Conservation (phyloP, 805 yeast species). For the Suhomyces canberraensis region DNA sequence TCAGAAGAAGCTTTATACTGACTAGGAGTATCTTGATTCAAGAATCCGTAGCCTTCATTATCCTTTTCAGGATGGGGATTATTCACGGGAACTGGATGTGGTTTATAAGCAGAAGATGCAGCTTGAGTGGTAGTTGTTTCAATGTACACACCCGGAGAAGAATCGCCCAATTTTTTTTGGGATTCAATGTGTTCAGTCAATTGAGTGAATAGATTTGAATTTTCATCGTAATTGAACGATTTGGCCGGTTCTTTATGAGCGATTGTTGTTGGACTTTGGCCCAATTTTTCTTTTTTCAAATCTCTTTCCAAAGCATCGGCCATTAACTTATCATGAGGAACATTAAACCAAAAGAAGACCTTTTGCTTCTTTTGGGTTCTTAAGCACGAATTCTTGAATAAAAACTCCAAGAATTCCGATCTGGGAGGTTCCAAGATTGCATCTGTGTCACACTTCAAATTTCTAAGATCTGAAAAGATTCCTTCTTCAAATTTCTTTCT, state of each 20-base stretch:
- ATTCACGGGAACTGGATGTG: no score
- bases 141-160: background rate
- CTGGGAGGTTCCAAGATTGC: slow-evolving; percentile 86
- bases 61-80: background rate
- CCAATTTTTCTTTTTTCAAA: slow-evolving; percentile 66
- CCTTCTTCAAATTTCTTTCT: slow-evolving; percentile 97
- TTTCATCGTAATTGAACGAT: slow-evolving; percentile 65
- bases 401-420: slow-evolving; percentile 77
- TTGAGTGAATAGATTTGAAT: slow-evolving; percentile 52
- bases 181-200: slow-evolving; percentile 42
- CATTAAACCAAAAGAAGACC: slow-evolving; percentile 95
- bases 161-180: slow-evolving; percentile 15
- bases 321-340: slow-evolving; percentile 88
- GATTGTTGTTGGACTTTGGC: slow-evolving; percentile 66
- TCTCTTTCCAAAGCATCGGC: slow-evolving; percentile 93
- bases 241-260: slow-evolving; percentile 76
- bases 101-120: background rate
- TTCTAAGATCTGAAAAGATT: slow-evolving; percentile 84
- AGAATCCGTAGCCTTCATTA: slow-evolving; percentile 8
- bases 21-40: slow-evolving; percentile 20
- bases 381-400: slow-evolving; percentile 81
- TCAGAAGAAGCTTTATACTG: slow-evolving; percentile 23
- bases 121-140: background rate
- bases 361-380: slow-evolving; percentile 96
- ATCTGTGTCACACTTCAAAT: slow-evolving; percentile 80